Conservation (phyloP, 2,329 filamentous ascomycete genomes). For the Verticillium zaregamsianum region DNA sequence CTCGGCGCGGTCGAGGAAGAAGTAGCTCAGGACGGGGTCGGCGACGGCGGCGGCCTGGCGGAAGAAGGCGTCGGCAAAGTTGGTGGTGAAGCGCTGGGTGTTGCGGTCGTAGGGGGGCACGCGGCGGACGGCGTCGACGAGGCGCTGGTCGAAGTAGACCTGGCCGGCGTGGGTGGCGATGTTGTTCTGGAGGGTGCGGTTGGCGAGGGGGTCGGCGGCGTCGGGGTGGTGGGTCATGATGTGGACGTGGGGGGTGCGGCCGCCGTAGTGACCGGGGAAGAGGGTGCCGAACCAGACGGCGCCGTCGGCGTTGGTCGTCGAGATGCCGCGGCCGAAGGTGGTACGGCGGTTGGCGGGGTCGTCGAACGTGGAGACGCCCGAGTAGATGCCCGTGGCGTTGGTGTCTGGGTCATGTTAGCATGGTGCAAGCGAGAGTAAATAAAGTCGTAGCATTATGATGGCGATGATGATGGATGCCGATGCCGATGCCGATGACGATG, state of each 20-base stretch:
- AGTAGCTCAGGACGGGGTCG: background rate
- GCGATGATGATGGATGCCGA: too few species aligned
- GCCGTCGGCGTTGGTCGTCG: background rate
- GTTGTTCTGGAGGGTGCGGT: slow-evolving; percentile 8
- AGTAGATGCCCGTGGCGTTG: slow-evolving; percentile 10
- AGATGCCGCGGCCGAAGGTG: slow-evolving; percentile 1
- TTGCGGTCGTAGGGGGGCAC: background rate
- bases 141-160: slow-evolving; percentile 1
- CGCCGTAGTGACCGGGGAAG: background rate
- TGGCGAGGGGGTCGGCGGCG: slow-evolving; percentile 1
- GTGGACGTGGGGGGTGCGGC: background rate
- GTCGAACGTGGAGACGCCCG: slow-evolving; percentile 3
- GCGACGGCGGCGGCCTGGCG: background rate
- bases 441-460: too few species aligned
- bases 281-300: background rate
- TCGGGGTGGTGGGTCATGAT: background rate
- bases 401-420: background rate
- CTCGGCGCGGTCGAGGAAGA: background rate
- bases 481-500: too few species aligned
- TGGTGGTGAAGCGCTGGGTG: background rate
- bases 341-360: slow-evolving; percentile 1
- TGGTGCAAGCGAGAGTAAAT: too few species aligned
- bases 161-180: background rate
- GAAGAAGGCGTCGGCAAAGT: background rate
- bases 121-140: background rate